Evolutionary conservation across 345 rosid species (phyloP), one percentile per base, ranked within the genome.

Genomic region (Atalantia buxifolia): DNA sequence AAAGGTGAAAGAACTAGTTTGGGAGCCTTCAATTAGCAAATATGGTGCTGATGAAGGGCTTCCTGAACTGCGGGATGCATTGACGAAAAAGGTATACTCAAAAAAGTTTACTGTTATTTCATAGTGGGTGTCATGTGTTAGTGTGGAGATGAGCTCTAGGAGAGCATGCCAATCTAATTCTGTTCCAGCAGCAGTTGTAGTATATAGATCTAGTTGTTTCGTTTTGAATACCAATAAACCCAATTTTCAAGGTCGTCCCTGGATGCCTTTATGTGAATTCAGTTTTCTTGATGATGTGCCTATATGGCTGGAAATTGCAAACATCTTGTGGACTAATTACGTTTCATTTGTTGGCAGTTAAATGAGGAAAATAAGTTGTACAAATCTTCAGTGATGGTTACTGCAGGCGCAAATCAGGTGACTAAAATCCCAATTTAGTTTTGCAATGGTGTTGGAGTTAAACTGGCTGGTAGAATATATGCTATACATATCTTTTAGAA

Each of bases 361-460:
- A 74, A 74, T 35, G 73, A 24, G 73, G 97, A 96, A 80, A 96
- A 96, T 81, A 92, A 91, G 71, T 83, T 94, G 76, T 82, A 78
- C 67, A 90, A 87, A 67, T 96, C 99, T 31, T 85, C 87, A 0
- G 98, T 96, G 76, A 93, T 96, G 91, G 99, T 94, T 72, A 96
- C 99, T 78, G 90, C 99, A 6, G 98, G 99, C 73, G 99, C 98
- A 84, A 96, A 96, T 82, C 99, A 94, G 97, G 98, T 94, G 63
- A 73, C 9, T 16, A 27, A n/a, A 38, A 71, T 7, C 57, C 12
- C 12, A 65, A 48, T 14, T 55, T 70, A 40, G 53, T 62, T 72
- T 50, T 12, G 6, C 21, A 30, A 28, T 27, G 28, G 50, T 75
- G 27, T 33, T 19, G 48, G 50, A 50, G 9, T 38, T 50, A 33